Evolutionary conservation across 768 basidiomycete species (phyloP), one percentile per base, ranked within the genome.

Genomic region (Russula virescens): DNA sequence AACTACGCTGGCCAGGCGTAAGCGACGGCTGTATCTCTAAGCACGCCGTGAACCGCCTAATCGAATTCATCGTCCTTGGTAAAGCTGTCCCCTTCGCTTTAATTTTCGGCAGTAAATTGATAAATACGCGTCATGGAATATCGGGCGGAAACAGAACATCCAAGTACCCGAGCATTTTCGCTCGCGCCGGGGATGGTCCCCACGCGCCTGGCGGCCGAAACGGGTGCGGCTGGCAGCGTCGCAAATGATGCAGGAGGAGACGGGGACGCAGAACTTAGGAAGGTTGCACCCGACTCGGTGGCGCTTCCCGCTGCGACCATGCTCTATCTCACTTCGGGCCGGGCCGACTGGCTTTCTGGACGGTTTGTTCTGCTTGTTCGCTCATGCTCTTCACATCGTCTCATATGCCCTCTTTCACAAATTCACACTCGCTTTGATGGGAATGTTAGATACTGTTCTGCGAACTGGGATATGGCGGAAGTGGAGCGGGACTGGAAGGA

Each of bases 261-360:
- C 18, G 42, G 13, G 3, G 42, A 43, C 42, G 42, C 38, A 5
- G 38, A 38, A 2, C 38, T 43, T 43, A 43, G 18, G 3, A 43
- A 13, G 3, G 14, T 43, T 13, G 42, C 42, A 18, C 42, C 42
- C 42, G 42, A 43, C 42, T 16, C 42, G n/a, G n/a, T 34, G 19
- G 49, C 31, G 21, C 55, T 62, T 6, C 48, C 61, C 4, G 55
- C 61, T 9, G 48, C 50, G n/a, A n/a, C 53, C 23, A 52, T 51
- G 26, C 54, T 63, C 14, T 45, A 57, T 34, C 54, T 65, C 23
- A 57, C 61, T 19, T 42, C 58, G 4, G 50, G 61, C 2, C 52
- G 43, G n/a, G 63, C 61, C 10, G 48, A 55, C 18, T 64, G 60
- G 54, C 43, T 64, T n/a, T 55, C 48, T 28, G 60, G 55, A 46